Conservation (phyloP, 2,329 filamentous ascomycete genomes). For the Leptodontidium sp. region DNA sequence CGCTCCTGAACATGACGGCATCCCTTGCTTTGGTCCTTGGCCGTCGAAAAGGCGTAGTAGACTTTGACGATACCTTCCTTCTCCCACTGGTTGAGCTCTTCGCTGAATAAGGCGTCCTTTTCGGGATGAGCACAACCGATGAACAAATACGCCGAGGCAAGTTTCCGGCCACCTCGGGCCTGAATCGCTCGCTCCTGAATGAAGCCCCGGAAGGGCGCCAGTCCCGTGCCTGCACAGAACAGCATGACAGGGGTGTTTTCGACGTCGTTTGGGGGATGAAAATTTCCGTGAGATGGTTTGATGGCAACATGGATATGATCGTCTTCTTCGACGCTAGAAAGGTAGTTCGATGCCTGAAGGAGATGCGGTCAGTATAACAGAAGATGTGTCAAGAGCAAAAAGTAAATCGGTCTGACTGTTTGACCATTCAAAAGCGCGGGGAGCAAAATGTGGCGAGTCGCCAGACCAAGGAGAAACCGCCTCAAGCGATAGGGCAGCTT, state of each 20-base stretch:
- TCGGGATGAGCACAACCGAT: slow-evolving; percentile 41
- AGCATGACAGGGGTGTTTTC: slow-evolving; percentile 46
- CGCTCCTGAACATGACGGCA: slow-evolving; percentile 41
- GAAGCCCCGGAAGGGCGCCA: slow-evolving; percentile 59
- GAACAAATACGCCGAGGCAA: slow-evolving; percentile 42
- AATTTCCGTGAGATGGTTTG: slow-evolving; percentile 48
- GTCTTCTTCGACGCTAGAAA: slow-evolving; percentile 50
- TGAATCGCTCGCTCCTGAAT: slow-evolving; percentile 57
- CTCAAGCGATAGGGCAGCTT: too few species aligned
- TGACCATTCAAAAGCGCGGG: too few species aligned
- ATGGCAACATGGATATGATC: slow-evolving; percentile 51
- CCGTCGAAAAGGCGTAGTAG: slow-evolving; percentile 39
- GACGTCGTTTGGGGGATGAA: slow-evolving; percentile 45
- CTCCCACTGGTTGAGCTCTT: slow-evolving; percentile 40
- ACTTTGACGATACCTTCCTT: slow-evolving; percentile 38
- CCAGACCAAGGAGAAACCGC: too few species aligned
- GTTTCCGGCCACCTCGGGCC: slow-evolving; percentile 47
- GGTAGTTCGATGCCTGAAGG: slow-evolving; percentile 52
- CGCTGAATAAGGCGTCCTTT: slow-evolving; percentile 36
- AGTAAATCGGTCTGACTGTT: too few species aligned
- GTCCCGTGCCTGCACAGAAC: slow-evolving; percentile 49
- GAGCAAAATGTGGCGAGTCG: too few species aligned
- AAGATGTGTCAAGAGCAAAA: too few species aligned
- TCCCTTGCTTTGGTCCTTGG: slow-evolving; percentile 36
- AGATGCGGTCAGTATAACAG: too few species aligned